Evolutionary conservation across 1,284 basidiomycete species (phyloP).

Genomic region (Austroboletus niveus): DNA sequence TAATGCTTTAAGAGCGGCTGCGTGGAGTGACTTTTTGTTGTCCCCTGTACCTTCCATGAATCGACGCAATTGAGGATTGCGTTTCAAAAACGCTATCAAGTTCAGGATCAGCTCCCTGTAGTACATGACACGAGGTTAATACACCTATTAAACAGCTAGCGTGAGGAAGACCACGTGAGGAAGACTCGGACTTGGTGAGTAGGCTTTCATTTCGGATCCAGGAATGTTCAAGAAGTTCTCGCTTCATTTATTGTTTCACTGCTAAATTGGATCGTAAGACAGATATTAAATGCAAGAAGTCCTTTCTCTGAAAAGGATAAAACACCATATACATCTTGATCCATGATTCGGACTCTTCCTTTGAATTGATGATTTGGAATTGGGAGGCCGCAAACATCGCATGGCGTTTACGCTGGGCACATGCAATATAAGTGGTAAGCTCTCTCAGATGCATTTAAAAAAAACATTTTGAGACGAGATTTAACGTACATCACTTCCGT

Average conservation of each 20-base stretch:
- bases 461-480: background rate
- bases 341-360: too few relatives aligned
- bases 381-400: too few relatives aligned
- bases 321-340: too few relatives aligned
- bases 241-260: too few relatives aligned
- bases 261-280: too few relatives aligned
- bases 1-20: background rate
- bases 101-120: background rate
- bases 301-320: too few relatives aligned
- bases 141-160: background rate
- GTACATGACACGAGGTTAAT: background rate
- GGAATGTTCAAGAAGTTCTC: too few relatives aligned
- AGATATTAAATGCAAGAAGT: too few relatives aligned
- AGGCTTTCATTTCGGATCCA: too few relatives aligned
- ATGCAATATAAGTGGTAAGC: background rate
- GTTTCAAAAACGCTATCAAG: background rate
- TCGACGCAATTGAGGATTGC: background rate
- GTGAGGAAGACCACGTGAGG: background rate
- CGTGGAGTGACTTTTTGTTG: background rate
- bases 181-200: too few relatives aligned
- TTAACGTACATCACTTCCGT: background rate
- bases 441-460: background rate
- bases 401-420: background rate
- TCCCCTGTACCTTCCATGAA: background rate
- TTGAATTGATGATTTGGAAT: too few relatives aligned